These are phyloP conservation scores for Begonia loranthoides DNA, from an alignment of 306 rosid genomes.

Conservation along the genomic window DNA sequence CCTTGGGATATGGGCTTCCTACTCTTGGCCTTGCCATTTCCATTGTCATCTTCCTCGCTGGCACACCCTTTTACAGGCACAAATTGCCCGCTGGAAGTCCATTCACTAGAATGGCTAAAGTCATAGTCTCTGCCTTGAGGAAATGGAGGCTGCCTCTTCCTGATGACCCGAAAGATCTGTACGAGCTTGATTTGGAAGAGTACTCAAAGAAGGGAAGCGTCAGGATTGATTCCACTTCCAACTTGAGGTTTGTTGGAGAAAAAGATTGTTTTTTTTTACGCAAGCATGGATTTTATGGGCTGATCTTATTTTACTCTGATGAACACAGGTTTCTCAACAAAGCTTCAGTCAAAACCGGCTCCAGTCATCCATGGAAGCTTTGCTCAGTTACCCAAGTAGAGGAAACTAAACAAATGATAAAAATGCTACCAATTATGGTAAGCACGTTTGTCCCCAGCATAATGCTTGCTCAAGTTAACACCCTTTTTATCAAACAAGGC, in stretches of 20 bases:
- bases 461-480: slow-evolving; percentile 64
- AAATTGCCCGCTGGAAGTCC: slow-evolving; percentile 34
- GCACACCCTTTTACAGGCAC: slow-evolving; percentile 80
- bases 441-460: slow-evolving; percentile 66
- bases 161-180: slow-evolving; percentile 33
- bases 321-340: slow-evolving; percentile 26
- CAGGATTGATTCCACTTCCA: slow-evolving; percentile 57
- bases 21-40: slow-evolving; percentile 65
- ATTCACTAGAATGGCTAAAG: slow-evolving; percentile 48
- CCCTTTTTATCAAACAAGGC: slow-evolving; percentile 86
- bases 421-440: slow-evolving; percentile 52
- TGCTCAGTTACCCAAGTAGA: slow-evolving; percentile 86
- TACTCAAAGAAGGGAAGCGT: slow-evolving; percentile 31
- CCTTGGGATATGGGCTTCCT: slow-evolving; percentile 77
- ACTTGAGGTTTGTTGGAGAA: slow-evolving; percentile 37
- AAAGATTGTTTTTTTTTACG: background rate
- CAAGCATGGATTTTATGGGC: too few species aligned
- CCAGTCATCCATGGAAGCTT: slow-evolving; percentile 23
- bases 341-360: slow-evolving; percentile 27
- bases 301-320: background rate
- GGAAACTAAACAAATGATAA: slow-evolving; percentile 60
- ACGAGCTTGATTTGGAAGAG: slow-evolving; percentile 41
- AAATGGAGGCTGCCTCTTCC: slow-evolving; percentile 54
- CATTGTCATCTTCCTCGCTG: slow-evolving; percentile 35
- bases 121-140: slow-evolving; percentile 43